A percentile compares a stretch with the other conserved stretches of the same genome.
These are phyloP conservation scores for Thymus quinquecostatus DNA, from an alignment of 257 asterid species.

Conservation along the genomic window DNA sequence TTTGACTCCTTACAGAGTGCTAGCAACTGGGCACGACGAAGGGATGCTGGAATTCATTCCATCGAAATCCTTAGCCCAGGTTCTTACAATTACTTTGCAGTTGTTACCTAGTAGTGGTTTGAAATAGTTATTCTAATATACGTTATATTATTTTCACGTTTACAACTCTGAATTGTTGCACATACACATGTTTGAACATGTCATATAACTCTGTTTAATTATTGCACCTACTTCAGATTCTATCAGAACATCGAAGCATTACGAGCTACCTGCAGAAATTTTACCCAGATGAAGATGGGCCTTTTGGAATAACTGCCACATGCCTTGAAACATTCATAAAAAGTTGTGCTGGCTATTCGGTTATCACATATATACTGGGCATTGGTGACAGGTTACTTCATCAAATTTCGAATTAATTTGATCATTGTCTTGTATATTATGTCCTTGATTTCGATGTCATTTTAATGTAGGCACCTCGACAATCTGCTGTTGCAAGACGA, in stretches of 20 bases:
- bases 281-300: conserved; percentile 93
- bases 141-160: not conserved
- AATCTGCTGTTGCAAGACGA: conserved; percentile 94
- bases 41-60: conserved; percentile 99
- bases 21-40: conserved; percentile 98
- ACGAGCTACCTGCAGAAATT: conserved; percentile 89
- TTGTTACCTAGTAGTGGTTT: not conserved
- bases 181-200: not conserved
- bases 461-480: conserved; percentile 81
- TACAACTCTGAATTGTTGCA: not conserved
- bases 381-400: conserved; percentile 88
- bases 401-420: not conserved
- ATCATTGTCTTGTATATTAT: not conserved
- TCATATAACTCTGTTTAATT: no score
- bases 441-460: conserved; percentile 17
- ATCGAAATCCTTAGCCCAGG: conserved; percentile 96
- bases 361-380: conserved; percentile 94
- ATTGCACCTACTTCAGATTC: conserved; percentile 56
- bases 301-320: conserved; percentile 89
- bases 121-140: not conserved
- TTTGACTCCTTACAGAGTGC: conserved; percentile 91
- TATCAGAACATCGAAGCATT: conserved; percentile 96
- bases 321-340: conserved; percentile 96
- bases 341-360: conserved; percentile 99
- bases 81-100: conserved; percentile 28